Conservation (phyloP, 2,329 filamentous ascomycete genomes). For the Catunica adiposa region DNA sequence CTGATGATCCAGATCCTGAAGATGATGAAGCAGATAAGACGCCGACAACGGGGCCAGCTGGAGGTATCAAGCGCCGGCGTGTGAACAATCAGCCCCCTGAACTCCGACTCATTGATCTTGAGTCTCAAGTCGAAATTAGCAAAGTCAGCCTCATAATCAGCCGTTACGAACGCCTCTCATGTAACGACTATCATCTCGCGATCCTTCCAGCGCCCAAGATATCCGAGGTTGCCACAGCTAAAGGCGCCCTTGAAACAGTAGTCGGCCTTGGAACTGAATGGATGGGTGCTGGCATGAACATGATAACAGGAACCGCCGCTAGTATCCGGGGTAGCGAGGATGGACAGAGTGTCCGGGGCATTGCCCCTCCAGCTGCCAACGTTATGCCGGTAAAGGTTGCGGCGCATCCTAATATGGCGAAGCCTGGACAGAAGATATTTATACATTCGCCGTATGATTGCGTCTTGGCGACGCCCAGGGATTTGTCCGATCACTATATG, state of each 20-base stretch:
- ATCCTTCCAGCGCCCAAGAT: conserved; percentile 57
- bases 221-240: conserved; percentile 25
- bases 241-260: conserved; percentile 60
- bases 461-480: conserved; percentile 76
- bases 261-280: conserved; percentile 58
- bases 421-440: conserved; percentile 57
- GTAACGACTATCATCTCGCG: conserved; percentile 81
- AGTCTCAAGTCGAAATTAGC: conserved; percentile 72
- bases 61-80: conserved; percentile 46
- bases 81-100: conserved; percentile 75
- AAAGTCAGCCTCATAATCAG: conserved; percentile 75
- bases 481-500: conserved; percentile 65
- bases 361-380: neutral
- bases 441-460: conserved; percentile 95
- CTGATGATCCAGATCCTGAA: conserved; percentile 50
- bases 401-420: conserved; percentile 38
- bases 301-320: conserved; percentile 65
- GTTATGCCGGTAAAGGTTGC: conserved; percentile 24
- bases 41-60: conserved; percentile 37
- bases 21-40: neutral
- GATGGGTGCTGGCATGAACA: conserved; percentile 73
- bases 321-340: conserved; percentile 55
- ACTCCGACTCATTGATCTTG: conserved; percentile 75
- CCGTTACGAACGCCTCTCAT: conserved; percentile 69
- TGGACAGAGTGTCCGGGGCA: conserved; percentile 14